These are phyloP conservation scores for Leucoagaricus sp. DNA, from an alignment of 1,284 basidiomycete species.

Conservation along the genomic window DNA sequence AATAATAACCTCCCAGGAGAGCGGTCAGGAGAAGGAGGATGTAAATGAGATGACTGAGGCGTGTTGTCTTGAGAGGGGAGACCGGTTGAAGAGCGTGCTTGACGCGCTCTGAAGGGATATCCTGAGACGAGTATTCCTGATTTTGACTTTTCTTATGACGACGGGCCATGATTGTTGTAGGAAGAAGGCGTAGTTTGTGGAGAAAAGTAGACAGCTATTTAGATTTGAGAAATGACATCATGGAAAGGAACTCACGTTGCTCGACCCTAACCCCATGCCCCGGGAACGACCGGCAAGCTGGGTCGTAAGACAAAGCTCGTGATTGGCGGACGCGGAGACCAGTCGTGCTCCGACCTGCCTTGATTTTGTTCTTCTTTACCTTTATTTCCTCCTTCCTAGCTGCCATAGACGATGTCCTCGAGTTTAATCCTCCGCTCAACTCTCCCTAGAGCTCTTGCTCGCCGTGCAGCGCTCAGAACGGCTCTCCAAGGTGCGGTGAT, in stretches of 20 bases:
- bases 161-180: not conserved
- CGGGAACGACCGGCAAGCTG: conserved; percentile 27
- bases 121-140: not conserved
- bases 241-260: not conserved
- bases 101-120: conserved; percentile 23
- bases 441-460: conserved; percentile 44
- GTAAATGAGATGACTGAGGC: conserved; percentile 49
- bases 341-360: not conserved
- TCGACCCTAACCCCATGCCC: not conserved
- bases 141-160: not conserved
- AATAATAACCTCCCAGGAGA: conserved; percentile 49
- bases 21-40: conserved; percentile 44
- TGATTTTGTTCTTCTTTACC: conserved; percentile 8
- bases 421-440: conserved; percentile 51
- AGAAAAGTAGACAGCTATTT: not conserved
- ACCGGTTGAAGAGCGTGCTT: conserved; percentile 26
- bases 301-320: conserved; percentile 20
- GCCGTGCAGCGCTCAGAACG: conserved; percentile 39
- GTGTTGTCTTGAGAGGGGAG: conserved; percentile 33
- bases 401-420: conserved; percentile 48
- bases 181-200: not conserved
- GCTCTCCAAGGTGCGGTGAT: conserved; percentile 34
- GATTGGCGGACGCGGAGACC: conserved; percentile 16
- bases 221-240: not conserved
- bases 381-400: conserved; percentile 21